Conservation (phyloP, 2,329 filamentous ascomycete genomes). For the Cladosporium cucumerinum region DNA sequence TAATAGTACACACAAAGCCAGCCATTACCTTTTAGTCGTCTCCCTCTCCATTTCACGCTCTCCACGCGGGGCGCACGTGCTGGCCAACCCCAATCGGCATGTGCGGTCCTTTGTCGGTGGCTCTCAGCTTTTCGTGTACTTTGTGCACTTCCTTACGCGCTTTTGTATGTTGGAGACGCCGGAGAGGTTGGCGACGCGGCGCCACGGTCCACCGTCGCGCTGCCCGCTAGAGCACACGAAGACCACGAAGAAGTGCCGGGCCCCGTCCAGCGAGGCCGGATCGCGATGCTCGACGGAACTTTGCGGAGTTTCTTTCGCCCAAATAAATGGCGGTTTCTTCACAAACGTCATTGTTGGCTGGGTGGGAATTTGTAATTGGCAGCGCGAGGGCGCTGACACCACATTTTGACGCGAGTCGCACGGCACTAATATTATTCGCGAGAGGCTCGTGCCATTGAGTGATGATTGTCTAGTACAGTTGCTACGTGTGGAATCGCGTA, state of each 20-base stretch:
- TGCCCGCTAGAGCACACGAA: slow-evolving; percentile 6
- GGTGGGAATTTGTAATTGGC: neutral
- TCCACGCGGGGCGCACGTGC: slow-evolving; percentile 16
- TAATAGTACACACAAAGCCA: neutral
- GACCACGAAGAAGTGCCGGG: slow-evolving; percentile 1
- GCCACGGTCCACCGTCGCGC: neutral
- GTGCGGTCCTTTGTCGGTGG: slow-evolving; percentile 10
- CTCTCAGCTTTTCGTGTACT: neutral
- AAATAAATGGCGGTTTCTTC: neutral
- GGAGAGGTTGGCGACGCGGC: neutral
- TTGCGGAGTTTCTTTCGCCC: neutral
- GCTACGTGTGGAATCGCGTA: too few species aligned
- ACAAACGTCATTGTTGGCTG: slow-evolving; percentile 3
- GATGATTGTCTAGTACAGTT: neutral
- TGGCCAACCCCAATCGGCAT: slow-evolving; percentile 2
- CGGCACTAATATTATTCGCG: neutral
- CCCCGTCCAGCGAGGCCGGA: neutral
- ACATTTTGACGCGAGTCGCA: neutral
- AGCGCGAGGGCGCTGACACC: neutral
- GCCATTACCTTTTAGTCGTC: neutral
- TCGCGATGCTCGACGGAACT: slow-evolving; percentile 2
- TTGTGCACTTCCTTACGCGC: neutral
- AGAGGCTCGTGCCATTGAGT: neutral
- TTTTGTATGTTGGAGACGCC: slow-evolving; percentile 2
- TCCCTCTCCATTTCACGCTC: neutral